A percentile compares a stretch with the other conserved stretches of the same genome.
phyloP scores from a whole-genome alignment of 768 basidiomycete species.

The Gelatoporia subvermispora region DNA sequence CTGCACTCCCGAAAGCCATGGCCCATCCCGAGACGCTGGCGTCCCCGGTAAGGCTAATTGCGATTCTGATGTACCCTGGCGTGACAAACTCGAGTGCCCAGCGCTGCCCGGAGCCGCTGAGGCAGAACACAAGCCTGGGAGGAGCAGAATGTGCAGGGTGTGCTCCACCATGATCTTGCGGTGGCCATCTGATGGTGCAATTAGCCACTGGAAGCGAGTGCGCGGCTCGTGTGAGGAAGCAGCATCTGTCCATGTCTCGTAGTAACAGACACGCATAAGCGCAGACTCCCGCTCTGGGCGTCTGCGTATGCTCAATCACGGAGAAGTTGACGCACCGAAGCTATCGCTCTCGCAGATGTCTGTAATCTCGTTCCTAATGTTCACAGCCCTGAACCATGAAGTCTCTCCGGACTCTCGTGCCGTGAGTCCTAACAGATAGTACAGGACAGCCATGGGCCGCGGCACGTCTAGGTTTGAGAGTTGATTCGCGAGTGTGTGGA shows the following conservation, averaged over 20 bases:
- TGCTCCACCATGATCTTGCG: slow-evolving; percentile 74
- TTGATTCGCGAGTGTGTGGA: slow-evolving; percentile 57
- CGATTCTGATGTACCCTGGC: slow-evolving; percentile 1
- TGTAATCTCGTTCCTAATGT: slow-evolving; percentile 70
- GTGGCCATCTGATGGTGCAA: slow-evolving; percentile 52
- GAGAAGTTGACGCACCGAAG: slow-evolving; percentile 50
- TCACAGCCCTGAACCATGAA: slow-evolving; percentile 57
- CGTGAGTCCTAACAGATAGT: slow-evolving; percentile 46
- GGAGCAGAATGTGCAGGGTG: slow-evolving; percentile 68
- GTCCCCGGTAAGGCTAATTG: slow-evolving; percentile 4
- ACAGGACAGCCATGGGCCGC: slow-evolving; percentile 57
- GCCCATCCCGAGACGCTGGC: not conserved
- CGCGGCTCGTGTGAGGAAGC: not conserved
- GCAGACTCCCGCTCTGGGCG: not conserved
- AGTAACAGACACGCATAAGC: not conserved
- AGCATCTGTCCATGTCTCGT: not conserved
- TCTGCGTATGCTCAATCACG: not conserved
- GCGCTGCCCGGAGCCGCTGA: slow-evolving; percentile 5
- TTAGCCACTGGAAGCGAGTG: not conserved
- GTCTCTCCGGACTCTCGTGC: slow-evolving; percentile 27
- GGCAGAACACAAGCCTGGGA: slow-evolving; percentile 61
- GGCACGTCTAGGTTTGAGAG: slow-evolving; percentile 63
- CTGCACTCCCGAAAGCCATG: too few relatives aligned
- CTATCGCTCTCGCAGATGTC: slow-evolving; percentile 76
- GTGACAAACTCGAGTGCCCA: not conserved